These are phyloP conservation scores for Microbotryomycetes sp. DNA, from an alignment of 1,284 basidiomycete genomes.

Conservation along the genomic window DNA sequence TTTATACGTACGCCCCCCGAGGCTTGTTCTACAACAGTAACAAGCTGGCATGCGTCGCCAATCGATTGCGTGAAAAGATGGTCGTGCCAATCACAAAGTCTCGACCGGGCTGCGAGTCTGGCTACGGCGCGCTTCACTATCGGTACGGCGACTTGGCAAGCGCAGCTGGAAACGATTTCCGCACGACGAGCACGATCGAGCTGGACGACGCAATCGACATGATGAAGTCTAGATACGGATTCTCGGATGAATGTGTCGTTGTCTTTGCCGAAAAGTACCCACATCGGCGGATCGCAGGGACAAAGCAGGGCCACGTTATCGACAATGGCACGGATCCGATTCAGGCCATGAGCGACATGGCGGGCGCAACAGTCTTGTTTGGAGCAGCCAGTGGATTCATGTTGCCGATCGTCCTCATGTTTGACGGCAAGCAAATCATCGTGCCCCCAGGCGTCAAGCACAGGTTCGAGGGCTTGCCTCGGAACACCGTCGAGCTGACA, in stretches of 20 bases:
- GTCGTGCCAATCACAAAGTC: background rate
- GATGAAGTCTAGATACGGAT: background rate
- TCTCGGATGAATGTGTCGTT: background rate
- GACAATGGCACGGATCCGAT: background rate
- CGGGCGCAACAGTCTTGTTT: background rate
- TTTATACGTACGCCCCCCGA: background rate
- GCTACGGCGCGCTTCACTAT: background rate
- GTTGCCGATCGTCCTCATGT: background rate
- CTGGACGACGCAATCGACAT: conserved; percentile 1
- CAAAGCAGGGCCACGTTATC: background rate
- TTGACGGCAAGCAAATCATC: background rate
- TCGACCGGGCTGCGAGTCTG: background rate
- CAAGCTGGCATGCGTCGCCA: conserved; percentile 1
- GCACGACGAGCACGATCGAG: background rate
- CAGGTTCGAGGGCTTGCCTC: background rate
- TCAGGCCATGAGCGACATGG: background rate
- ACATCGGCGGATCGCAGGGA: background rate
- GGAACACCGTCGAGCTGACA: background rate
- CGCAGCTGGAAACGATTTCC: background rate
- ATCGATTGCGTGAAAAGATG: background rate
- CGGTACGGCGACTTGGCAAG: background rate
- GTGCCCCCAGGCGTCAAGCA: background rate
- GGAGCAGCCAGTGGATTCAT: conserved; percentile 1
- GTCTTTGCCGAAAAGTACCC: conserved; percentile 1
- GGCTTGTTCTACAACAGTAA: background rate